These are phyloP conservation scores for Populus hybrid DNA, from an alignment of 441 rosid genomes.

Conservation along the genomic window DNA sequence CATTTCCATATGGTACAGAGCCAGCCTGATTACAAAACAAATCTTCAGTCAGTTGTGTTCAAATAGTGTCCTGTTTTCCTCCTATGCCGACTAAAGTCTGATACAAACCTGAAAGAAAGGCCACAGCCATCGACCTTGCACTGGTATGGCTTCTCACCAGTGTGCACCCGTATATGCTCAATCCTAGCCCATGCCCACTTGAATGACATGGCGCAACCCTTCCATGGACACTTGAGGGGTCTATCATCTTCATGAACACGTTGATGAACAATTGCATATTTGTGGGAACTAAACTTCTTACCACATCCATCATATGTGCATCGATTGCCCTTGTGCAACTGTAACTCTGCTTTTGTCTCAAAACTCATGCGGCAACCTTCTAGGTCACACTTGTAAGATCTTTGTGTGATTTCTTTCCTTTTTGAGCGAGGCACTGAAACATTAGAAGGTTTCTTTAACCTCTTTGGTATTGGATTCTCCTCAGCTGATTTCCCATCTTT, in stretches of 20 bases:
- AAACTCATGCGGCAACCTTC: conserved; percentile 92
- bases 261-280: conserved; percentile 71
- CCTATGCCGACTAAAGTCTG: conserved; percentile 92
- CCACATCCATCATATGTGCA: conserved; percentile 85
- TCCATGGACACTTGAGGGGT: conserved; percentile 87
- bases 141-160: conserved; percentile 85
- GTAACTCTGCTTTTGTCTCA: conserved; percentile 61
- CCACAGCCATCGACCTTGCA: conserved; percentile 84
- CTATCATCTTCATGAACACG: conserved; percentile 89
- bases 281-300: conserved; percentile 85
- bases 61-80: conserved; percentile 82
- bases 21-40: conserved; percentile 12
- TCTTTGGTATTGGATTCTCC: conserved; percentile 39
- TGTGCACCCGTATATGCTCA: conserved; percentile 93
- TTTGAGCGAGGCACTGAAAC: conserved; percentile 20
- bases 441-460: conserved; percentile 33
- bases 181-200: conserved; percentile 99
- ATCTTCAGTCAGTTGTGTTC: conserved; percentile 27
- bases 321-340: conserved; percentile 65
- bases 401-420: conserved; percentile 35
- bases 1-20: conserved; percentile 27
- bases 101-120: conserved; percentile 87
- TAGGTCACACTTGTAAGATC: conserved; percentile 55
- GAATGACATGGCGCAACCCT: conserved; percentile 84
- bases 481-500: conserved; percentile 27